phyloP scores from a whole-genome alignment of 139 green algal genomes.

The Tetradesmus lagerheimii region DNA sequence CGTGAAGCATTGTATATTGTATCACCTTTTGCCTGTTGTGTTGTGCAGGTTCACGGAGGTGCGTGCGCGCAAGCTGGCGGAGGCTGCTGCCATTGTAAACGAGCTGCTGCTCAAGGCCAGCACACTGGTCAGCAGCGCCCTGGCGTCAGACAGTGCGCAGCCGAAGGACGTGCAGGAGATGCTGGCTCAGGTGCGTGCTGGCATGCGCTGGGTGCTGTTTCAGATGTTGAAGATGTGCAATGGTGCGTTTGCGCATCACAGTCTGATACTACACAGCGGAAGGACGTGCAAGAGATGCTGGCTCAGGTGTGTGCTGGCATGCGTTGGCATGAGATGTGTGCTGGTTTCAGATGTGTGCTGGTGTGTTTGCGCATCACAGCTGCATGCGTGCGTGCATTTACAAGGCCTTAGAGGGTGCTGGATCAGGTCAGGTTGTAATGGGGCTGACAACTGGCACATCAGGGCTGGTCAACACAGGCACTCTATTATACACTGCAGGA shows the following conservation, averaged over 20 bases:
- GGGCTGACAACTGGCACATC: too few species aligned
- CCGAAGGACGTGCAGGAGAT: background rate
- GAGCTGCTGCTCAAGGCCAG: slow-evolving; percentile 42
- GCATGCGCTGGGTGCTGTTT: background rate
- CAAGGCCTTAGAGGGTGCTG: too few species aligned
- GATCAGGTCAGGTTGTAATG: too few species aligned
- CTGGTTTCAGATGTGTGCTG: background rate
- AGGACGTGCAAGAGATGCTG: background rate
- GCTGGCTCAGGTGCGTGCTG: slow-evolving; percentile 8
- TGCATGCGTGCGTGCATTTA: too few species aligned
- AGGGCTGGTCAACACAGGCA: too few species aligned
- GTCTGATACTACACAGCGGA: background rate
- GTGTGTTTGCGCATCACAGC: background rate
- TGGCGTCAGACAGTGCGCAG: background rate
- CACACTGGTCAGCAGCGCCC: background rate
- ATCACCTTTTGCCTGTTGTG: too few species aligned
- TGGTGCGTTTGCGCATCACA: background rate
- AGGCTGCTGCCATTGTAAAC: slow-evolving; percentile 30
- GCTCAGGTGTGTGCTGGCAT: background rate
- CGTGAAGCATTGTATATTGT: too few species aligned
- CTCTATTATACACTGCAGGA: too few species aligned
- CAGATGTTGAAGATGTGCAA: background rate
- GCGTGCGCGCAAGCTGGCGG: slow-evolving; percentile 40
- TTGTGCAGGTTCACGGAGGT: slow-evolving; percentile 48
- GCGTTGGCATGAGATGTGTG: background rate